Base-by-base conservation (phyloP, 164 flowering plant genomes). In the Nymphaea thermarum region DNA sequence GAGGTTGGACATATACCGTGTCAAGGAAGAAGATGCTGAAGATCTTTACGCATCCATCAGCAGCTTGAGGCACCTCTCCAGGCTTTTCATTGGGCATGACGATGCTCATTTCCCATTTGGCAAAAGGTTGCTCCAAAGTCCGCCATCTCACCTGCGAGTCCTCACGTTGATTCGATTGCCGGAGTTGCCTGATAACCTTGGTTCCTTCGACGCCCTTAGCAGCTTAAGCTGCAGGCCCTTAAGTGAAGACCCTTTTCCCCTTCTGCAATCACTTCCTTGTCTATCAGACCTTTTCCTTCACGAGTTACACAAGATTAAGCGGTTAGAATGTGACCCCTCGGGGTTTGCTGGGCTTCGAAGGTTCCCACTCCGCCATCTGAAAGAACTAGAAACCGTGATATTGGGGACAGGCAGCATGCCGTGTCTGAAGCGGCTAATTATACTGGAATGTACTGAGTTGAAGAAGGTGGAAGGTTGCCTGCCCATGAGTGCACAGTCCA, bases 201-300 rank as follows among this genome's bases (percentile, higher is more conserved):
- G 57, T 43, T 64, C 61, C 72, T 66, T 11, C 43, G 51, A 42
- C 10, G 12, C 61, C 42, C 65, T 69, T 25, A 43, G 57, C 3
- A 47, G 69, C 10, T 15, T 73, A 12, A 2, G 4, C 4, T 1
- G 14, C 0, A 61, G 72, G 3, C 3, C 8, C 6, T 51, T 73
- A 43, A 42, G 43, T 6, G 12, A 47, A 62, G 72, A 73, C 16
- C 70, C 72, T 5, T 60, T 73, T 63, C 62, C 63, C 10, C 45
- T 44, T 6, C 42, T 73, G 65, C 69, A 69, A 45, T 65, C 66
- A 53, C 64, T 73, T 25, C 70, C 14, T 14, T 42, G 53, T 41
- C 53, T 69, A n/a, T 51, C 6, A 12, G n/a, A 69, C 42, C 70
- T 73, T 18, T 43, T 62, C 63, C 17, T 41, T 15, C 62, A 62